phyloP scores from a whole-genome alignment of 805 yeast species.

The Lipomyces sp. region DNA sequence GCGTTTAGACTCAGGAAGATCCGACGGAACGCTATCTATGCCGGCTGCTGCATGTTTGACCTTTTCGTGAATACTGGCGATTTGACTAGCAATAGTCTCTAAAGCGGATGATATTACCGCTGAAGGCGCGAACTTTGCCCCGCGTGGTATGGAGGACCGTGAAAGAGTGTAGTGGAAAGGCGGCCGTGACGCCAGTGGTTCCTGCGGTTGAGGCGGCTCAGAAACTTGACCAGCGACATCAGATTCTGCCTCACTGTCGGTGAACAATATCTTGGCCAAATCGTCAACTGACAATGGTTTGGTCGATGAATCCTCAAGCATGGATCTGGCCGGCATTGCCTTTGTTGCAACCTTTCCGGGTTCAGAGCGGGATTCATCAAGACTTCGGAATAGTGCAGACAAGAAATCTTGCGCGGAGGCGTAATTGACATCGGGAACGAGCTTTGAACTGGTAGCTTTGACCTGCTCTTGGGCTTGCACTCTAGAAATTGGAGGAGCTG shows the following conservation, averaged over 20 bases:
- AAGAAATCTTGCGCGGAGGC: slow-evolving; percentile 32
- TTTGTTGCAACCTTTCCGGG: slow-evolving; percentile 9
- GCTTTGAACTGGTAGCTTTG: slow-evolving; percentile 20
- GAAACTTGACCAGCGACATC: not conserved
- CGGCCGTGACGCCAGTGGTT: slow-evolving; percentile 22
- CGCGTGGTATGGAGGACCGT: slow-evolving; percentile 1
- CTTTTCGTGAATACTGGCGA: slow-evolving; percentile 8
- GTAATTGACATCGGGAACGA: slow-evolving; percentile 32
- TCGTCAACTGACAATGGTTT: slow-evolving; percentile 12
- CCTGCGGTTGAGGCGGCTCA: slow-evolving; percentile 5
- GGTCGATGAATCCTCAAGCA: not conserved
- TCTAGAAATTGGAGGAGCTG: not conserved
- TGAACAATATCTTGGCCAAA: slow-evolving; percentile 20
- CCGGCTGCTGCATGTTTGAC: slow-evolving; percentile 13
- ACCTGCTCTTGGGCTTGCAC: not conserved
- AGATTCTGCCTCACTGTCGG: slow-evolving; percentile 1
- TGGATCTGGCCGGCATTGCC: not conserved
- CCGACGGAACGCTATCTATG: slow-evolving; percentile 16
- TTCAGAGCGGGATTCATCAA: slow-evolving; percentile 1
- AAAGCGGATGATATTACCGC: not conserved
- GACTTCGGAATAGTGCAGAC: slow-evolving; percentile 28
- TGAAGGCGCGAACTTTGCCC: slow-evolving; percentile 3
- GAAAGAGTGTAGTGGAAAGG: slow-evolving; percentile 33
- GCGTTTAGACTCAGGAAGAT: slow-evolving; percentile 3
- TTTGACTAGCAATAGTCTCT: slow-evolving; percentile 10